phyloP scores from a whole-genome alignment of 768 basidiomycete genomes.

The Pulveroboletus sp. region DNA sequence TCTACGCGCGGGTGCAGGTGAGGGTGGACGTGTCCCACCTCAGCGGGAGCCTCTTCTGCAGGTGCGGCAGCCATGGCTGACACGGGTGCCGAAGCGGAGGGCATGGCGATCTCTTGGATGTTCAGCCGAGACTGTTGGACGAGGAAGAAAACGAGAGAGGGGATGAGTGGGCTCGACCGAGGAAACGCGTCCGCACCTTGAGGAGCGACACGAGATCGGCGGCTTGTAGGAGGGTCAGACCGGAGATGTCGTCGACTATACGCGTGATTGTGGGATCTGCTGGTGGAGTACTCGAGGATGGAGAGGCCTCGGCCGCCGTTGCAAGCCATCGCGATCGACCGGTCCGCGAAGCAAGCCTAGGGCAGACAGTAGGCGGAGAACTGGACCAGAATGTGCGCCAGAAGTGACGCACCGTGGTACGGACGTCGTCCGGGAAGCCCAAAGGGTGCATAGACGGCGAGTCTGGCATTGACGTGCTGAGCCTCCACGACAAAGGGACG shows the following conservation, averaged over 20 bases:
- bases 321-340: conserved; percentile 52
- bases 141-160: not conserved
- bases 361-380: too few species aligned
- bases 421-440: conserved; percentile 14
- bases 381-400: not conserved
- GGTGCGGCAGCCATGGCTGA: conserved; percentile 42
- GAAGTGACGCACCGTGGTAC: conserved; percentile 9
- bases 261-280: conserved; percentile 64
- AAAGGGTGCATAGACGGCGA: conserved; percentile 18
- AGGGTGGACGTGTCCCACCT: conserved; percentile 41
- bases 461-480: conserved; percentile 8
- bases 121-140: conserved; percentile 73
- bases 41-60: conserved; percentile 56
- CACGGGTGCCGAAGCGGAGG: conserved; percentile 62
- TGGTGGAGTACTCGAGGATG: conserved; percentile 37
- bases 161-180: not conserved
- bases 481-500: not conserved
- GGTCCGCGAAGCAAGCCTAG: conserved; percentile 24
- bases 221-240: conserved; percentile 85
- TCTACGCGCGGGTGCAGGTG: not conserved
- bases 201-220: conserved; percentile 88
- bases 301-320: conserved; percentile 38
- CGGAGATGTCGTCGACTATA: conserved; percentile 92
- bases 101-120: conserved; percentile 96
- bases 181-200: conserved; percentile 53